Base-by-base conservation (phyloP, 2,329 filamentous ascomycete species). In the Aspergillus sp. region DNA sequence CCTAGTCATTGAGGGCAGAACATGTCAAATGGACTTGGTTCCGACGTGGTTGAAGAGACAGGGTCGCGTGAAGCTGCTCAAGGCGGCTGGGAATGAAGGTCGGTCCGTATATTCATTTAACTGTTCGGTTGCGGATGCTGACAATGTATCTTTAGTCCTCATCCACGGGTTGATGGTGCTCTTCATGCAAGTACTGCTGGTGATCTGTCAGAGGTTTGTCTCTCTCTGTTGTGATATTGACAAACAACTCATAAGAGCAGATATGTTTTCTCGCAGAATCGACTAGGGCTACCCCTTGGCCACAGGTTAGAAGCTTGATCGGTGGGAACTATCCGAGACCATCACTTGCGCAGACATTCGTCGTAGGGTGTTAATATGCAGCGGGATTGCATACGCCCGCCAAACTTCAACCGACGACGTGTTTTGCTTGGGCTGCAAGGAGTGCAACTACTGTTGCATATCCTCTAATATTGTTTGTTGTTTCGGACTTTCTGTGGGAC, bases 1-100 rank as follows among this genome's bases (percentile, higher is more conserved):
- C 57, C 59, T 70, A 55, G 69, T 79, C n/a, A 60, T 79, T 6
- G 62, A 71, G 35, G 76, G 76, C 1, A 46, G 40, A 15, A 73
- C 69, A 3, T 75, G 73, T 61, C 68, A 66, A 48, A 62, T 60
- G n/a, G 66, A 68, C 51, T 46, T 70, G 25, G 52, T 73, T 14
- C 65, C 70, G 1, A 55, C 55, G 6, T 74, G 73, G 73, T 49
- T 72, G 49, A 67, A 68, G 56, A 57, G 58, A 6, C 58, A 63
- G 25, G 58, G 60, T 1, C 60, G 58, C 4, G 52, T 65, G 31
- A 62, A 54, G 49, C 7, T 62, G n/a, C 53, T 62, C 11, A 62
- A 58, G 44, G 19, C 15, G 8, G 60, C 64, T 59, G 62, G 66
- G 1, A 49, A 62, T 57, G 72, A 75, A 71, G 71, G 73, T 74